Conservation (phyloP, 2,329 filamentous ascomycete species). For the Colletotrichum sp. region DNA sequence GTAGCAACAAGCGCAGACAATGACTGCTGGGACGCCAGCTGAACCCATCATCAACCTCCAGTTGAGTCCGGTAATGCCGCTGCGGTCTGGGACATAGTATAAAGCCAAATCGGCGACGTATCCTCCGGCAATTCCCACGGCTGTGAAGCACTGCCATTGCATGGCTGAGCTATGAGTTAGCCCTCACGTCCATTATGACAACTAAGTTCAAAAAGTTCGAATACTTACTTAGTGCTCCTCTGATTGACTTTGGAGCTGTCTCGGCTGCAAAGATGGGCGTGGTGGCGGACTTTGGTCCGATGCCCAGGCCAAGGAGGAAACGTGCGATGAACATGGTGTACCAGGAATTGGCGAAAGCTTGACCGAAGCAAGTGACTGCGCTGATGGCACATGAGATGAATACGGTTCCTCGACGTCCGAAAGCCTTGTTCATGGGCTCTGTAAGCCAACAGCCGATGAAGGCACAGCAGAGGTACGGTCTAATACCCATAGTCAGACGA, state of each 20-base stretch:
- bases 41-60: constrained; percentile 76
- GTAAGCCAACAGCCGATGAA: constrained; percentile 77
- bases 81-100: constrained; percentile 56
- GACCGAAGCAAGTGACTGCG: constrained; percentile 57
- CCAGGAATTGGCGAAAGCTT: constrained; percentile 53
- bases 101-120: constrained; percentile 68
- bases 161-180: constrained; percentile 58
- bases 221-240: constrained; percentile 52
- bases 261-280: constrained; percentile 74
- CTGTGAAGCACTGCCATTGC: constrained; percentile 65
- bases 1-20: constrained; percentile 60
- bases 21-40: constrained; percentile 65
- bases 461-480: constrained; percentile 69
- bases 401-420: constrained; percentile 75
- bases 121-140: constrained; percentile 61
- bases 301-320: constrained; percentile 72
- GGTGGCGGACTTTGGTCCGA: constrained; percentile 74
- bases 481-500: accelerated
- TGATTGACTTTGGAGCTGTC: constrained; percentile 65
- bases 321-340: constrained; percentile 74
- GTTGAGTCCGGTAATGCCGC: constrained; percentile 57
- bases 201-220: no score
- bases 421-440: constrained; percentile 71
- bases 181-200: background rate
- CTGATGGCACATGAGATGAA: constrained; percentile 72